A percentile compares a stretch with the other conserved stretches of the same genome.
Evolutionary conservation across 2,329 filamentous ascomycete species (phyloP).

Genomic region (Leptographium lundbergii): DNA sequence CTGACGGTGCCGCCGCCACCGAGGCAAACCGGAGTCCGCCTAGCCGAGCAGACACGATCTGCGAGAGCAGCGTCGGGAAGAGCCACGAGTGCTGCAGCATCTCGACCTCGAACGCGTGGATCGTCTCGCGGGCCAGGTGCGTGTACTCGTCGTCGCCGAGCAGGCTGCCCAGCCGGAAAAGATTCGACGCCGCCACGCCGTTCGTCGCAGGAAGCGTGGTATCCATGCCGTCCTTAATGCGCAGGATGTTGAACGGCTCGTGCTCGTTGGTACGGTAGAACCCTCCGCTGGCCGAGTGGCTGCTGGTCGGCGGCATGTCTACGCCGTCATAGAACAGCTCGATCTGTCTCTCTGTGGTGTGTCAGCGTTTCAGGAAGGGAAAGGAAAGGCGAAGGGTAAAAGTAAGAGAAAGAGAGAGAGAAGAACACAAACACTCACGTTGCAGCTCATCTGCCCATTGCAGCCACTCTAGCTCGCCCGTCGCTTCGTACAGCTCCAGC

Average conservation of each 20-base stretch:
- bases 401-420: no score
- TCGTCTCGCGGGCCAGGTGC: slow-evolving; percentile 56
- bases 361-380: neutral
- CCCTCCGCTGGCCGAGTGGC: slow-evolving; percentile 35
- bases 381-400: no score
- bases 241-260: slow-evolving; percentile 61
- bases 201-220: slow-evolving; percentile 84
- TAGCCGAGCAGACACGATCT: slow-evolving; percentile 61
- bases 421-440: slow-evolving; percentile 34
- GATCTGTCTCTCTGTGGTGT: slow-evolving; percentile 53
- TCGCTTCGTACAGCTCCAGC: slow-evolving; percentile 73
- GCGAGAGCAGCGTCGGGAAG: slow-evolving; percentile 67
- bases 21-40: slow-evolving; percentile 37
- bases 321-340: slow-evolving; percentile 60
- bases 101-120: slow-evolving; percentile 80
- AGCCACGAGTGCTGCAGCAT: slow-evolving; percentile 88
- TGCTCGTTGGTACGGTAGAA: slow-evolving; percentile 60
- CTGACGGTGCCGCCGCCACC: slow-evolving; percentile 8
- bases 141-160: slow-evolving; percentile 32
- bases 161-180: slow-evolving; percentile 64
- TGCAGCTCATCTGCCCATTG: slow-evolving; percentile 75
- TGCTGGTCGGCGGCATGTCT: slow-evolving; percentile 18
- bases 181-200: slow-evolving; percentile 70
- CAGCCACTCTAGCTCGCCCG: slow-evolving; percentile 59
- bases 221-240: slow-evolving; percentile 92